These are phyloP conservation scores for Coniochaeta sp. DNA, from an alignment of 2,329 filamentous ascomycete genomes.

Conservation along the genomic window DNA sequence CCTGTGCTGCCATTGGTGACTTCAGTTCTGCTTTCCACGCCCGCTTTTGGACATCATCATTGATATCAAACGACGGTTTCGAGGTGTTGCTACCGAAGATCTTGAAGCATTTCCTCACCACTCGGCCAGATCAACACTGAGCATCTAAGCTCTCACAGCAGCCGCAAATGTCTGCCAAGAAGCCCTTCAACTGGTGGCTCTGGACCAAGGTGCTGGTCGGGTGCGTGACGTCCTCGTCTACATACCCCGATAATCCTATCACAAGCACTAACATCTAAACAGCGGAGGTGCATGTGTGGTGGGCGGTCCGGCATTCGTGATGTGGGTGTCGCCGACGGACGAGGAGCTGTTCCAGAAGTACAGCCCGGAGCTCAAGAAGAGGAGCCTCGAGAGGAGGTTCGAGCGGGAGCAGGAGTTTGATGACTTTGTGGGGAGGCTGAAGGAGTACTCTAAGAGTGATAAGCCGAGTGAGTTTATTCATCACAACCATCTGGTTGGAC, in stretches of 20 bases:
- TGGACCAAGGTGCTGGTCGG: constrained; percentile 64
- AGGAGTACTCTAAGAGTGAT: constrained; percentile 83
- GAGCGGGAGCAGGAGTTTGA: constrained; percentile 81
- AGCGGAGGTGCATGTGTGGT: constrained; percentile 68
- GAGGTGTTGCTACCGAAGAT: background rate
- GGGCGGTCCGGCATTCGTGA: constrained; percentile 78
- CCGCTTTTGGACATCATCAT: background rate
- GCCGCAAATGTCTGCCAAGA: constrained; percentile 27
- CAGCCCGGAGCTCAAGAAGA: constrained; percentile 88
- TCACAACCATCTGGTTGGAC: background rate
- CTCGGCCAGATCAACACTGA: too few relatives aligned
- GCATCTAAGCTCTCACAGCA: background rate
- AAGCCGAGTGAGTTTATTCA: constrained; percentile 66
- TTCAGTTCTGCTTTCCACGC: background rate
- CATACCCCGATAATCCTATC: too few relatives aligned
- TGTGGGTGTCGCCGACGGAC: constrained; percentile 75
- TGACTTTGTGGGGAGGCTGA: constrained; percentile 75
- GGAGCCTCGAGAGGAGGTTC: constrained; percentile 71
- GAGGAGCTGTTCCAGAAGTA: constrained; percentile 90
- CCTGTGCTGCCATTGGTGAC: background rate
- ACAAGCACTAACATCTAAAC: constrained; percentile 10
- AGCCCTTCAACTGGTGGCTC: constrained; percentile 45
- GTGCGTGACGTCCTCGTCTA: too few relatives aligned
- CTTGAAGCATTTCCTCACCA: too few relatives aligned
- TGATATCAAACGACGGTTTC: background rate